Percentiles rank a stretch among this genome's conserved stretches.
Conservation (phyloP, 2,329 filamentous ascomycete genomes). For the Fragosphaeria purpurea region DNA sequence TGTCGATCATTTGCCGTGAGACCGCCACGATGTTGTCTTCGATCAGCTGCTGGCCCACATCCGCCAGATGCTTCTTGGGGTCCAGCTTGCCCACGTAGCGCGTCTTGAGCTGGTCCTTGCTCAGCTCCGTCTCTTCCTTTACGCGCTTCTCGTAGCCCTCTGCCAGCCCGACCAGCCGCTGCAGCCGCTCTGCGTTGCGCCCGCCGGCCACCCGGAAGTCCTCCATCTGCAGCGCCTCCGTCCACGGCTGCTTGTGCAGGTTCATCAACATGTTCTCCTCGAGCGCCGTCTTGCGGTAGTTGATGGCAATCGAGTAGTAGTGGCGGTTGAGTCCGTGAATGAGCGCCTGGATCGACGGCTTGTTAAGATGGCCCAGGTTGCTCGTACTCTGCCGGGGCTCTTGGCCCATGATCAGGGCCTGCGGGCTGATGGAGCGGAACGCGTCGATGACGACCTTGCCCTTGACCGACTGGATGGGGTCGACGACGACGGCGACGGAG, state of each 20-base stretch:
- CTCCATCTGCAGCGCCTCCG: slow-evolving; percentile 92
- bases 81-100: slow-evolving; percentile 98
- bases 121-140: slow-evolving; percentile 96
- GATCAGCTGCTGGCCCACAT: slow-evolving; percentile 91
- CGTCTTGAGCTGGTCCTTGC: slow-evolving; percentile 95
- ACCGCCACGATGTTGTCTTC: slow-evolving; percentile 99
- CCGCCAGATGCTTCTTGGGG: slow-evolving; percentile 97
- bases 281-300: slow-evolving; percentile 92
- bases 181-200: slow-evolving; percentile 78
- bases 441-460: slow-evolving; percentile 99
- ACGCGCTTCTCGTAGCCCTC: slow-evolving; percentile 98
- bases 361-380: slow-evolving; percentile 95
- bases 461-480: slow-evolving; percentile 98
- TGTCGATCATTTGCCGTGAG: slow-evolving; percentile 99
- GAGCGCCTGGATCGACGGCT: slow-evolving; percentile 97
- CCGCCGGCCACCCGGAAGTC: slow-evolving; percentile 80
- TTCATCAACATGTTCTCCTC: slow-evolving; percentile 99
- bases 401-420: slow-evolving; percentile 95
- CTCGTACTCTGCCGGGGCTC: slow-evolving; percentile 96
- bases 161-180: slow-evolving; percentile 78
- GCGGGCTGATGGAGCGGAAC: slow-evolving; percentile 96
- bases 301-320: slow-evolving; percentile 98
- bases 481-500: slow-evolving; percentile 93
- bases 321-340: slow-evolving; percentile 97
- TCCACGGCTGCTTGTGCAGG: slow-evolving; percentile 98